Conservation (phyloP, 1,139 yeast species). For the Pichia sp. region DNA sequence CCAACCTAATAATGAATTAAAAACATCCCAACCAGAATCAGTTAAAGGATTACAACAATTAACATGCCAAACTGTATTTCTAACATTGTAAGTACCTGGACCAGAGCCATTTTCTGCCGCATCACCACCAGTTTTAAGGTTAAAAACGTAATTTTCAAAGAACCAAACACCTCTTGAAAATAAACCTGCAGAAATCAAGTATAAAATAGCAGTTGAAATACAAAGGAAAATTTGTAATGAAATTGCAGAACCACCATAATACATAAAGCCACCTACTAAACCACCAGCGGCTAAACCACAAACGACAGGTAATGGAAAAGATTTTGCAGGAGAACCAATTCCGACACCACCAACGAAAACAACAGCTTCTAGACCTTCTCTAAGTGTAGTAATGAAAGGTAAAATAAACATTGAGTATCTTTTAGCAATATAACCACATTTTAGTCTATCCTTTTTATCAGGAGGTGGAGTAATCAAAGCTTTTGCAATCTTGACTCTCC, state of each 20-base stretch:
- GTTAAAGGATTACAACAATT: constrained; percentile 88
- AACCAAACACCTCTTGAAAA: constrained; percentile 88
- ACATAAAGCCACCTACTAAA: constrained; percentile 58
- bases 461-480: constrained; percentile 37
- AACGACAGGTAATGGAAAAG: constrained; percentile 81
- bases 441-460: constrained; percentile 34
- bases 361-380: constrained; percentile 87
- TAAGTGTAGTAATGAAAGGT: constrained; percentile 71
- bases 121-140: constrained; percentile 71
- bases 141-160: constrained; percentile 62
- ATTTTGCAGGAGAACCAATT: constrained; percentile 41
- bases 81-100: constrained; percentile 82
- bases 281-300: constrained; percentile 69
- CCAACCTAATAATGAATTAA: constrained; percentile 84
- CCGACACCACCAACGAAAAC: constrained; percentile 82
- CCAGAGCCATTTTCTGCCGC: constrained; percentile 87
- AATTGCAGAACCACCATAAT: constrained; percentile 64
- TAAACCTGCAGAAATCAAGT: constrained; percentile 81
- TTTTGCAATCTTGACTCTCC: constrained; percentile 83
- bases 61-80: constrained; percentile 80
- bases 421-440: constrained; percentile 39
- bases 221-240: constrained; percentile 77
- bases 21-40: constrained; percentile 90
- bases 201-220: constrained; percentile 73
- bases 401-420: constrained; percentile 71